These are phyloP conservation scores for Elongisporangium prolatum DNA, from an alignment of 352 stramenopile species.

Conservation along the genomic window DNA sequence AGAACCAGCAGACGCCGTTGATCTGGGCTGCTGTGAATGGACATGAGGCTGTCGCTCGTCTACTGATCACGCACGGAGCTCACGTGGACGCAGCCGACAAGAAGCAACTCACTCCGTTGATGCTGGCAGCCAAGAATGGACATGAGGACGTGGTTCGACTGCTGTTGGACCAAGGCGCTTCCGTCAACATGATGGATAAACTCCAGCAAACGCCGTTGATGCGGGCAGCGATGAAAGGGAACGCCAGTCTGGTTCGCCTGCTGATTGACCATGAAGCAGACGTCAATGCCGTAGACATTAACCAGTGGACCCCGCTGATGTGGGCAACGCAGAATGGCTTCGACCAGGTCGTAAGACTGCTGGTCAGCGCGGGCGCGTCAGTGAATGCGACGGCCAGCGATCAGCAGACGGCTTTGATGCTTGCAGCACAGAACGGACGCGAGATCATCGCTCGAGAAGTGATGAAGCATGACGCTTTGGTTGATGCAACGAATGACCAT, in stretches of 20 bases:
- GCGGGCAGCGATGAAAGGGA: background rate
- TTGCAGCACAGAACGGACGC: background rate
- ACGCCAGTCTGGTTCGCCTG: background rate
- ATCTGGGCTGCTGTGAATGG: too few species aligned
- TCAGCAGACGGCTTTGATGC: background rate
- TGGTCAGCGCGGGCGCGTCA: background rate
- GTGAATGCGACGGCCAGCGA: background rate
- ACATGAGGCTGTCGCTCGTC: too few species aligned
- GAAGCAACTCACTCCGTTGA: too few species aligned
- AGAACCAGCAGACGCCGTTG: too few species aligned
- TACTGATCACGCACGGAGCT: too few species aligned
- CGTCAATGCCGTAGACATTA: background rate
- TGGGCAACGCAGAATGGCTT: background rate
- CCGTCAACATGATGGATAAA: background rate
- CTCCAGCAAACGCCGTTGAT: background rate
- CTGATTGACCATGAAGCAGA: background rate
- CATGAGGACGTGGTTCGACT: too few species aligned
- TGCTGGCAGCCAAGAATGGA: too few species aligned
- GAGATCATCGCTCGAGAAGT: background rate
- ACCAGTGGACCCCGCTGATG: background rate
- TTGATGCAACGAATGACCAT: background rate
- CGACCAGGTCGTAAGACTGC: background rate
- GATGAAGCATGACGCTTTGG: background rate
- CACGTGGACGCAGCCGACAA: too few species aligned
- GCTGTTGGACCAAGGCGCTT: too few species aligned